phyloP scores from a whole-genome alignment of 2,329 filamentous ascomycete genomes.

The Trichoderma gracile region DNA sequence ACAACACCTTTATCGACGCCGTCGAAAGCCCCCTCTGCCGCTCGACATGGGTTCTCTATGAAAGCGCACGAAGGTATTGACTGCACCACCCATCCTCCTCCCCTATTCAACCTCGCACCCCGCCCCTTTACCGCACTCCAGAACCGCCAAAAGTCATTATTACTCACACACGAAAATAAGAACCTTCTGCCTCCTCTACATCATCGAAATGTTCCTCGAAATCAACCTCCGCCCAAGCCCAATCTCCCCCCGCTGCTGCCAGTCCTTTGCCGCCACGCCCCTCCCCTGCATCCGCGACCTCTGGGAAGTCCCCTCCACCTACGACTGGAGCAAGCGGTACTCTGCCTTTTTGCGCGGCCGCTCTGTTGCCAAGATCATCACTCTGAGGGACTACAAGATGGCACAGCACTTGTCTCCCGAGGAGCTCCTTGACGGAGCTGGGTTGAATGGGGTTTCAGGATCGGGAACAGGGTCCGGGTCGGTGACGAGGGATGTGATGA shows the following conservation, averaged over 20 bases:
- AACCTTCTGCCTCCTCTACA: slow-evolving; percentile 24
- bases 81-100: no score
- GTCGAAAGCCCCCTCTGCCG: slow-evolving; percentile 3
- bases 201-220: slow-evolving; percentile 29
- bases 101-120: no score
- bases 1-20: background rate
- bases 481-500: slow-evolving; percentile 10
- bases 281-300: slow-evolving; percentile 30
- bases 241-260: slow-evolving; percentile 12
- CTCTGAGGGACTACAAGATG: background rate
- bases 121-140: no score
- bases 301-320: slow-evolving; percentile 27
- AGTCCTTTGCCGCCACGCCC: slow-evolving; percentile 9
- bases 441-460: background rate
- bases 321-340: slow-evolving; percentile 23
- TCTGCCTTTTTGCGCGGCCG: slow-evolving; percentile 1
- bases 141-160: background rate
- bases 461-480: background rate
- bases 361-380: background rate
- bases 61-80: slow-evolving; percentile 28
- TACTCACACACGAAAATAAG: background rate
- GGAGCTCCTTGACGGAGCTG: background rate
- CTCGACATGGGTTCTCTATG: slow-evolving; percentile 24
- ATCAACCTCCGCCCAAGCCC: slow-evolving; percentile 14
- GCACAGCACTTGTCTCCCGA: slow-evolving; percentile 10